Percentiles rank a stretch among this genome's conserved stretches.
Evolutionary conservation across 495 filamentous ascomycete genomes (phyloP).

Genomic region (Podospora bellae-mahoneyi): DNA sequence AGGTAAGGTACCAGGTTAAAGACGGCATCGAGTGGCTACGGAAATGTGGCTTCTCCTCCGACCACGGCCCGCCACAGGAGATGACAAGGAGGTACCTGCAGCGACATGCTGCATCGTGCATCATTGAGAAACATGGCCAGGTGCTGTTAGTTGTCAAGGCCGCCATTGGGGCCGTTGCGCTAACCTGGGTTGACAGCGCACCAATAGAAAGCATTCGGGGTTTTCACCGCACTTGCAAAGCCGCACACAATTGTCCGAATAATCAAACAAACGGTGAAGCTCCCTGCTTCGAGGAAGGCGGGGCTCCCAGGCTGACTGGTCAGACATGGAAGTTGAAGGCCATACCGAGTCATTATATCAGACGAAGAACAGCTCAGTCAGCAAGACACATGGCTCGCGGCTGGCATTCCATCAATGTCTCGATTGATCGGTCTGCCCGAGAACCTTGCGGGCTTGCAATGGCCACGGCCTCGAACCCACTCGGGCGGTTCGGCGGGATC

Average conservation of each 20-base stretch:
- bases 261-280: background rate
- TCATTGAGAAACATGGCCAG: background rate
- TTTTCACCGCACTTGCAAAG: background rate
- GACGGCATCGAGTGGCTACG: background rate
- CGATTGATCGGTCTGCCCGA: background rate
- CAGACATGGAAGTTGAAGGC: background rate
- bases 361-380: background rate
- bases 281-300: background rate
- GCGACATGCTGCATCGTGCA: background rate
- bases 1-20: background rate
- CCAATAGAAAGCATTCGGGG: background rate
- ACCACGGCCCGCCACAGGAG: background rate
- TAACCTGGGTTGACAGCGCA: background rate
- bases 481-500: constrained; percentile 21
- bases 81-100: background rate
- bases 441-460: background rate
- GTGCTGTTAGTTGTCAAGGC: background rate
- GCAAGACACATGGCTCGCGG: background rate
- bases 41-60: background rate
- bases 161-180: background rate
- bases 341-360: background rate
- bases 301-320: background rate
- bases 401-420: background rate
- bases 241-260: background rate
- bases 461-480: background rate